Conservation (phyloP, 306 rosid genomes). For the Dryas octopetala region DNA sequence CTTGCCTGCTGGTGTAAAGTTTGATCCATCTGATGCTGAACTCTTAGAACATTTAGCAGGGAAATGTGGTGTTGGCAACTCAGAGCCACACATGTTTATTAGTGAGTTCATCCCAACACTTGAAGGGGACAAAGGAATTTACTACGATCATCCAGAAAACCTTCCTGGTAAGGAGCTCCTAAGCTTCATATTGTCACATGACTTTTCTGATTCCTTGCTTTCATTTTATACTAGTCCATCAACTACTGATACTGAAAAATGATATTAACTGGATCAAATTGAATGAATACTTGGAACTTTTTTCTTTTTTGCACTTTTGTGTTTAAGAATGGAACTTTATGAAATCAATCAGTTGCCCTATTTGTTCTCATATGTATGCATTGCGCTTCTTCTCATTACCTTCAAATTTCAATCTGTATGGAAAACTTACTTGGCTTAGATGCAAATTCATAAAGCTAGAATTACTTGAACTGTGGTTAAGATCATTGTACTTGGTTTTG, state of each 20-base stretch:
- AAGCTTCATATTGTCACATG: not conserved
- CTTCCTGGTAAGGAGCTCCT: conserved; percentile 68
- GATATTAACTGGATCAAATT: not conserved
- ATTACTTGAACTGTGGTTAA: not conserved
- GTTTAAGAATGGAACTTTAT: conserved; percentile 2
- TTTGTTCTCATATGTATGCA: not conserved
- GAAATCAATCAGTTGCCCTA: not conserved
- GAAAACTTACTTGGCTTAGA: not conserved
- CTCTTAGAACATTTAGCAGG: conserved; percentile 75
- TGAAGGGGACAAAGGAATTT: conserved; percentile 68
- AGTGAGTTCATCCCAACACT: conserved; percentile 81
- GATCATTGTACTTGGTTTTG: conserved; percentile 1
- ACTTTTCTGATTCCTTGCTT: not conserved
- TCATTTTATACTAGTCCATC: not conserved
- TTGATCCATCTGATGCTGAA: conserved; percentile 82
- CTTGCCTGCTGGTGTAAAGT: conserved; percentile 83
- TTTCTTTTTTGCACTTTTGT: not conserved
- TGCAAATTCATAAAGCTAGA: not conserved
- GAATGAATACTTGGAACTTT: not conserved
- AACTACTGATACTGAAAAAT: not conserved
- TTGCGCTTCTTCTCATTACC: not conserved
- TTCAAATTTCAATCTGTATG: not conserved
- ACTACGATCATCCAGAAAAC: conserved; percentile 80
- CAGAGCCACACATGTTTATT: conserved; percentile 57
- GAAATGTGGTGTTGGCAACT: conserved; percentile 62